Evolutionary conservation across 2,329 filamentous ascomycete species (phyloP).

Genomic region (Hypomyces rosellus): DNA sequence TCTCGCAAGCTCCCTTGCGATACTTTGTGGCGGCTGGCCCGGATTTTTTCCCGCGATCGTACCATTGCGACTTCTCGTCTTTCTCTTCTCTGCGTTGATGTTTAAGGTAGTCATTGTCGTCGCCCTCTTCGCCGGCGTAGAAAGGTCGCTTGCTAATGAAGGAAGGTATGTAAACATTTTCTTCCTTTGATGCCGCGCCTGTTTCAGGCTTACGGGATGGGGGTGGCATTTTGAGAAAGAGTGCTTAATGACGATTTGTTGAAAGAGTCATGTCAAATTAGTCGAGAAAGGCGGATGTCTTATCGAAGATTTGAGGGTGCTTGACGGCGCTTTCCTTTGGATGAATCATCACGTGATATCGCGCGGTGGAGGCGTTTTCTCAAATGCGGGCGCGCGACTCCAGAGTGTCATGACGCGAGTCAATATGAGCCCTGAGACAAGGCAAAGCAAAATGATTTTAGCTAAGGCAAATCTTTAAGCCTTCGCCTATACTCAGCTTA

Average conservation of each 20-base stretch:
- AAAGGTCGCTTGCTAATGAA: slow-evolving; percentile 99
- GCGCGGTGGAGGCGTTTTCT: neutral
- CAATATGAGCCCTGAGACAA: no score
- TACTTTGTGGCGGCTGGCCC: slow-evolving; percentile 92
- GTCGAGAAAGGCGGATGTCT: neutral
- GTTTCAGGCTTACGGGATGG: slow-evolving; percentile 30
- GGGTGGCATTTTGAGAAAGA: slow-evolving; percentile 12
- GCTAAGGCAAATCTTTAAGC: no score
- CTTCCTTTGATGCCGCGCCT: slow-evolving; percentile 61
- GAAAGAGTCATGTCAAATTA: neutral
- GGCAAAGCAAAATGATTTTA: no score
- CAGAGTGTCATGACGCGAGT: no score
- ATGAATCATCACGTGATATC: neutral
- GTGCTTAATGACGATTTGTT: neutral
- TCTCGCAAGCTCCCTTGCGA: slow-evolving; percentile 96
- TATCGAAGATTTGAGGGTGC: neutral
- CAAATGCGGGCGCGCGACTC: no score
- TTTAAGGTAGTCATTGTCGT: slow-evolving; percentile 83
- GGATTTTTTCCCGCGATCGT: slow-evolving; percentile 78
- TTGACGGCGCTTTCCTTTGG: no score
- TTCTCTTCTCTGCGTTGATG: slow-evolving; percentile 70
- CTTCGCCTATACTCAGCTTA: no score
- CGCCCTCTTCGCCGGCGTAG: slow-evolving; percentile 76
- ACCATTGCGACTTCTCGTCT: slow-evolving; percentile 76
- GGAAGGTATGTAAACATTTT: slow-evolving; percentile 96